Conservation (phyloP, 2,329 filamentous ascomycete species). For the Phoma sp. region DNA sequence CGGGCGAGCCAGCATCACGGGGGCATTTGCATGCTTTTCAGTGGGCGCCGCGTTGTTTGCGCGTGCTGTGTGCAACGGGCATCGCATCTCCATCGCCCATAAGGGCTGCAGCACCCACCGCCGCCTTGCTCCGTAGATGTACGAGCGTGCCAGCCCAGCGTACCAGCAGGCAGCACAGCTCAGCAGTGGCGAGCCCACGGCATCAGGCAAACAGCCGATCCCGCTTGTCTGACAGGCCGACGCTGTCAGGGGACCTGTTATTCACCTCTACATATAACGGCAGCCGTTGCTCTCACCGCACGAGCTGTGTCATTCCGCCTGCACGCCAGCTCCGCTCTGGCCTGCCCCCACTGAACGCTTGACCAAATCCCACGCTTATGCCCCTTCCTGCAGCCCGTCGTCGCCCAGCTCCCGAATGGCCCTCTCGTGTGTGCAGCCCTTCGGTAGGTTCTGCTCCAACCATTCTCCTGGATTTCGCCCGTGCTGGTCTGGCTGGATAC, state of each 20-base stretch:
- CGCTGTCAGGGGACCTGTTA: constrained; percentile 21
- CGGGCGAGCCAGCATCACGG: constrained; percentile 14
- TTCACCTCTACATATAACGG: constrained; percentile 23
- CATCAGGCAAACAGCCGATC: neutral
- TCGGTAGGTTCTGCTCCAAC: constrained; percentile 50
- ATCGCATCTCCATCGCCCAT: constrained; percentile 14
- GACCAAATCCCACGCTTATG: constrained; percentile 48
- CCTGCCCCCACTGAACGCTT: constrained; percentile 38
- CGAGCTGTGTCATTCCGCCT: constrained; percentile 20
- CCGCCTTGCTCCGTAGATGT: constrained; percentile 21
- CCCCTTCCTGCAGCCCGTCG: constrained; percentile 46
- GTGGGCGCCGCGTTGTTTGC: constrained; percentile 13
- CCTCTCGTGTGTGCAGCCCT: constrained; percentile 47
- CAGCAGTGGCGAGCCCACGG: neutral
- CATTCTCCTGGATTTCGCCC: constrained; percentile 40
- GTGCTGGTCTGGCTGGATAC: constrained; percentile 48
- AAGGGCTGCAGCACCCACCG: constrained; percentile 16
- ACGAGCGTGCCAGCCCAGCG: constrained; percentile 3
- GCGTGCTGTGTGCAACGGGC: constrained; percentile 19
- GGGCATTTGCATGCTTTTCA: constrained; percentile 23
- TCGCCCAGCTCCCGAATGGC: constrained; percentile 13
- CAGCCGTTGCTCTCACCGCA: constrained; percentile 20
- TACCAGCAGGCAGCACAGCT: constrained; percentile 9
- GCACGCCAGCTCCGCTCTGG: constrained; percentile 23
- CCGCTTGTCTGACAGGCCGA: constrained; percentile 10